Base-by-base conservation (phyloP, 2,329 filamentous ascomycete species). In the Ilyonectria robusta region DNA sequence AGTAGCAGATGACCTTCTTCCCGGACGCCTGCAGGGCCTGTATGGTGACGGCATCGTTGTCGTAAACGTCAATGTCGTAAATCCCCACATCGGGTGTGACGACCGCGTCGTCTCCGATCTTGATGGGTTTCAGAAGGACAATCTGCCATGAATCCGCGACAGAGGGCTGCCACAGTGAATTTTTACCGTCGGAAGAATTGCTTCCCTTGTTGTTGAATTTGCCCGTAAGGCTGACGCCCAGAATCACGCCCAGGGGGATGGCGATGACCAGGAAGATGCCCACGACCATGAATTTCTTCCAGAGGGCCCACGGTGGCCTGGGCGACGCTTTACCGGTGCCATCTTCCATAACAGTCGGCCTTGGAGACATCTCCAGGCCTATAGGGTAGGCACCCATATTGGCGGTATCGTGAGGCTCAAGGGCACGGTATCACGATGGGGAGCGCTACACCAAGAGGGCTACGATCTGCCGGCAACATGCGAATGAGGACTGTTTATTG, bases 1-100 rank as follows among this genome's bases (percentile, higher is more conserved):
- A 94, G 79, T 94, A 94, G 81, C 92, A 94, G 59, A 93, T 90
- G 47, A 93, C 87, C 61, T 87, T 89, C 71, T 87, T 87, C 6
- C 85, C 86, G 2, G 81, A 77, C 50, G 86, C 87, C 62, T 86
- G 82, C 78, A 91, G 88, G 8, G 89, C 81, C 63, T 89, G 84
- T 61, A 90, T 74, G 0, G 76, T 78, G 7, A 55, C 60, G 1
- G 66, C 63, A 15, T 70, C 42, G 62, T 80, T 89, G 73, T 91
- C 89, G 75, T 86, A 92, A 46, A 91, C 78, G 13, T 85, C 82
- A 0, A 89, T 60, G 65, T 81, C 78, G 63, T 75, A 81, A n/a
- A 91, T 80, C 1, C 83, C 79, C 0, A 88, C 86, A 66, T 90
- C 81, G 81, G 82, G 37, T 0, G 58, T 46, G 2, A 71, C 57